A percentile compares a stretch with the other conserved stretches of the same genome.
Conservation (phyloP, 2,329 filamentous ascomycete genomes). For the Thermomyces lanuginosus region DNA sequence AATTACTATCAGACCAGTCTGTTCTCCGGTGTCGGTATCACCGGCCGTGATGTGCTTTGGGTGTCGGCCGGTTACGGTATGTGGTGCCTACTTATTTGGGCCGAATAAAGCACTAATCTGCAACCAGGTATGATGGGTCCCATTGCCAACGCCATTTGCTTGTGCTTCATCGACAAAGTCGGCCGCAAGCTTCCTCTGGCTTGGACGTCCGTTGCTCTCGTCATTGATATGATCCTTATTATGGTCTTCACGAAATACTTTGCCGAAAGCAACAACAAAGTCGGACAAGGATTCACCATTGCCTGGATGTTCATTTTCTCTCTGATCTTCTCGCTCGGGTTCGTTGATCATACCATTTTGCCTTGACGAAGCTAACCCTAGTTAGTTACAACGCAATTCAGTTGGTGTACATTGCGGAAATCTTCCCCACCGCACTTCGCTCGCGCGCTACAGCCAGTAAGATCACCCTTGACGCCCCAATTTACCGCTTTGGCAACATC, state of each 20-base stretch:
- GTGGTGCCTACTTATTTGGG: neutral
- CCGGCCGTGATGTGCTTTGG: constrained; percentile 1
- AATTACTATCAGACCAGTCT: constrained; percentile 4
- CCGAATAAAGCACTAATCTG: neutral
- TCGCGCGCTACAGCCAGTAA: constrained; percentile 4
- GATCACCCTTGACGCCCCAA: neutral
- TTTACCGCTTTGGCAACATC: neutral
- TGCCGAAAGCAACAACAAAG: neutral
- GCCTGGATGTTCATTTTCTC: constrained; percentile 3
- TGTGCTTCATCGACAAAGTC: constrained; percentile 3
- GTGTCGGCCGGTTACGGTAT: constrained; percentile 2
- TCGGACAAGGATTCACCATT: constrained; percentile 3
- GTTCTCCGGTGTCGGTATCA: constrained; percentile 2
- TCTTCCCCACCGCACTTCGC: constrained; percentile 4
- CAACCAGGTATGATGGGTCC: constrained; percentile 2
- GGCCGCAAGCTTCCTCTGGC: constrained; percentile 3
- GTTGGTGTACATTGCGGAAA: constrained; percentile 4
- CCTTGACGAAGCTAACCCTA: neutral
- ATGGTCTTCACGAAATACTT: constrained; percentile 3
- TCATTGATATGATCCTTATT: constrained; percentile 2
- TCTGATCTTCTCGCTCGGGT: constrained; percentile 2
- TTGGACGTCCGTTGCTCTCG: constrained; percentile 2
- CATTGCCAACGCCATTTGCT: constrained; percentile 3
- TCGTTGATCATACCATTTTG: neutral
- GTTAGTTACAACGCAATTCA: constrained; percentile 2